Conservation (phyloP, 2,329 filamentous ascomycete species). For the Penicillium brasilianum region DNA sequence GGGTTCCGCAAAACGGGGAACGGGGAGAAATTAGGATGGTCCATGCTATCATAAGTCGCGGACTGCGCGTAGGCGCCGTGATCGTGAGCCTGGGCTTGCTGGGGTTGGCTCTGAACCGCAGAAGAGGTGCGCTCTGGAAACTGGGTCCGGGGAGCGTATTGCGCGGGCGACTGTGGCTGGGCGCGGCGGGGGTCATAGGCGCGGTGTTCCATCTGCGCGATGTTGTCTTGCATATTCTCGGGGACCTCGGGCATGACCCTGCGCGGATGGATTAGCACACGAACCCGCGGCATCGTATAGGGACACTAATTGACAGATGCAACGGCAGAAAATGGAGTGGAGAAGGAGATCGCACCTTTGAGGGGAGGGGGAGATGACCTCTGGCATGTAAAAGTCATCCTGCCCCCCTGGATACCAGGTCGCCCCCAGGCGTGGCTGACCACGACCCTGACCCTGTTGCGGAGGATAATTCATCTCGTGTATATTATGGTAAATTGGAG, state of each 20-base stretch:
- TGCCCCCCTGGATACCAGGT: slow-evolving; percentile 71
- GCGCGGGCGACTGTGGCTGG: slow-evolving; percentile 34
- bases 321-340: slow-evolving; percentile 1
- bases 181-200: slow-evolving; percentile 58
- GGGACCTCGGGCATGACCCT: slow-evolving; percentile 95
- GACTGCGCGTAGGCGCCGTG: slow-evolving; percentile 56
- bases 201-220: slow-evolving; percentile 88
- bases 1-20: slow-evolving; percentile 82
- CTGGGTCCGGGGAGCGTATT: slow-evolving; percentile 36
- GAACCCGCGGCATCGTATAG: slow-evolving; percentile 27
- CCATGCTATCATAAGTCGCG: slow-evolving; percentile 55
- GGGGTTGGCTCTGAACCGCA: slow-evolving; percentile 38
- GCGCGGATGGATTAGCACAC: slow-evolving; percentile 34
- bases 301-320: not conserved
- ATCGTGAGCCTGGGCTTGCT: slow-evolving; percentile 36
- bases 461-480: slow-evolving; percentile 41
- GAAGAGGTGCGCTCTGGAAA: slow-evolving; percentile 47
- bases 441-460: slow-evolving; percentile 30
- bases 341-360: slow-evolving; percentile 60
- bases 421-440: slow-evolving; percentile 57
- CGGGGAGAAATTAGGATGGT: slow-evolving; percentile 81
- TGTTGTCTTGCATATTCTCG: slow-evolving; percentile 93
- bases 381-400: slow-evolving; percentile 72
- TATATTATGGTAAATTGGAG: slow-evolving; percentile 5
- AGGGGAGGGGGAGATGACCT: slow-evolving; percentile 71